Base-by-base conservation (phyloP, 1,284 basidiomycete genomes). In the Trametes versicolor region DNA sequence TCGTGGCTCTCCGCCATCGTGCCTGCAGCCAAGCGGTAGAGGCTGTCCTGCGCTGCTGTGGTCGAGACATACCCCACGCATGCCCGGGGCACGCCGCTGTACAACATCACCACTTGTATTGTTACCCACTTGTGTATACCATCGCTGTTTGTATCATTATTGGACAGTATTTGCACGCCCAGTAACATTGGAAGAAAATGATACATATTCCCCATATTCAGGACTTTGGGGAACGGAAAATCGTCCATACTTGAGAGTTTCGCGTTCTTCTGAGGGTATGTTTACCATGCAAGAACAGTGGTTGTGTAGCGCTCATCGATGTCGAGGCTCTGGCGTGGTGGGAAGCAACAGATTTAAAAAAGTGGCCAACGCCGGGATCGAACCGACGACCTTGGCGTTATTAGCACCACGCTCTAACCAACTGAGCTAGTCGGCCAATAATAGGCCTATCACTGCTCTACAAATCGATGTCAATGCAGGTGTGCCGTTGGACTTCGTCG, bases 1-100 rank as follows among this genome's bases (percentile, higher is more conserved):
- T 73, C 70, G 13, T 75, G 64, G 71, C 62, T 73, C 67, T 68
- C 66, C 55, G 45, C 56, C 25, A 37, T 67, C n/a, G 29, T 32
- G 29, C 29, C 29, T 32, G 29, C 29, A 32, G 53, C 64, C 56
- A 49, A 39, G 56, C 56, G 39, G 52, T 54, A 60, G 50, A 43
- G 55, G 6, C 17, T 15, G 41, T 43, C 29, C 17, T n/a, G 41
- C 19, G 15, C 19, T 43, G 41, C 41, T n/a, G 15, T n/a, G 19
- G 41, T 17, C 17, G 2, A 43, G 4, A 43, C 19, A 43, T 43
- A 43, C 41, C 41, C 47, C 47, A 23, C 6, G 47, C 47, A 27
- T 48, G 53, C 53, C 36, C 21, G 13, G 34, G 5, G 53, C 36
- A 43, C 27, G 36, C n/a, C 25, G 37, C 17, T 59, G 53, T 60